Percentiles rank a stretch among this genome's conserved stretches.
These are phyloP conservation scores for Phalaenopsis equestris DNA, from an alignment of 106 monocot species.

Conservation along the genomic window DNA sequence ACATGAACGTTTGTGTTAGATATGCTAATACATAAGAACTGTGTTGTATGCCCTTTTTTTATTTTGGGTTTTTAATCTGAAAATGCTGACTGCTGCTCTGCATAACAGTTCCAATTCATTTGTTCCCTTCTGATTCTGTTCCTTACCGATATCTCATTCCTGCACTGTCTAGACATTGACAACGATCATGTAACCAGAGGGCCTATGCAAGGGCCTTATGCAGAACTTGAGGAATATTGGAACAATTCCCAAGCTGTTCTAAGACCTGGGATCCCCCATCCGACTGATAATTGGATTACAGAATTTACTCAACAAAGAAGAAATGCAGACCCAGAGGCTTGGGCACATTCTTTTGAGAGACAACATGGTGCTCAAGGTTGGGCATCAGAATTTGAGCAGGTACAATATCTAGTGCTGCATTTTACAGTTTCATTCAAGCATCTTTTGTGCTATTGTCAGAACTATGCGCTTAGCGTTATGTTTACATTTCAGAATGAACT, in stretches of 20 bases:
- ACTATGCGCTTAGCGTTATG: background rate
- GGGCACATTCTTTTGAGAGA: conserved; percentile 89
- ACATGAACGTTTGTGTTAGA: too few relatives aligned
- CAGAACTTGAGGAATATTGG: conserved; percentile 94
- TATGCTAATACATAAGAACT: too few relatives aligned
- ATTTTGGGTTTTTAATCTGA: background rate
- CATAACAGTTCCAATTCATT: background rate
- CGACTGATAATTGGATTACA: conserved; percentile 63
- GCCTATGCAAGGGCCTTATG: conserved; percentile 47
- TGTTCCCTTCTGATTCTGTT: conserved; percentile 3
- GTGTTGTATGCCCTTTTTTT: background rate
- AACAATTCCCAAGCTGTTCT: conserved; percentile 68
- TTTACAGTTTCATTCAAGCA: background rate
- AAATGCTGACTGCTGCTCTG: background rate
- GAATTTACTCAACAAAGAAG: conserved; percentile 65
- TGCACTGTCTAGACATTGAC: conserved; percentile 93
- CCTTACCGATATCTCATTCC: conserved; percentile 19
- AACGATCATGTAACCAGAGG: conserved; percentile 61
- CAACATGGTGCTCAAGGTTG: conserved; percentile 91
- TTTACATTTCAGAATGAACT: background rate
- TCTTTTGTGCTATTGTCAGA: background rate
- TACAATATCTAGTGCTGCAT: conserved; percentile 12
- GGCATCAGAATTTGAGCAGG: conserved; percentile 97
- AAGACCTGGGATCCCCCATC: conserved; percentile 40
- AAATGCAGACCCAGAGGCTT: conserved; percentile 50